Evolutionary conservation across 441 rosid genomes (phyloP), one percentile per base, ranked within the genome.

Genomic region (Euphorbia celastroides): DNA sequence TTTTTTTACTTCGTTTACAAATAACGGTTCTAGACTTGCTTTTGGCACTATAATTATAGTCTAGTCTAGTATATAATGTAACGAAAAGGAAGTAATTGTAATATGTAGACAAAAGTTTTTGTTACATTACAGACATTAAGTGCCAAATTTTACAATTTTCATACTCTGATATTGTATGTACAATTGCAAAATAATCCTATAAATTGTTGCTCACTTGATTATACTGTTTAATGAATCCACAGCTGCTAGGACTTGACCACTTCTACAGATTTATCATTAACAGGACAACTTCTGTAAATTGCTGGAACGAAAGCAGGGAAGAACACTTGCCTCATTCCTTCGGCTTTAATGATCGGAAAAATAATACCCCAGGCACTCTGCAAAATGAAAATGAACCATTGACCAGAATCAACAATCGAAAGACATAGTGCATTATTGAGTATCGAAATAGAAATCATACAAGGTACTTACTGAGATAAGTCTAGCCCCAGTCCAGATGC

Each of bases 321-420:
- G 74, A 92, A 88, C 98, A 92, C 87, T 69, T 92, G 98, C 67
- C 96, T 85, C 0, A 90, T 83, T 54, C 97, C 98, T 83, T 92
- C 98, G 0, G 98, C 96, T 57, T 70, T 84, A 42, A 92, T 88
- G 46, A 92, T 89, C 0, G 98, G 96, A 79, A 89, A 85, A 70
- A 92, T 90, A 16, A 92, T 92, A 71, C 93, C 96, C 2, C 96
- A 84, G 51, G 96, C 98, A 36, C 87, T 83, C 98, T 88, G 85
- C 51, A 60, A 27, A 34, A 34, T 9, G 38, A 34, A 34, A 34
- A 3, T 34, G n/a, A n/a, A 20, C 5, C 52, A 3, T 2, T 34
- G 38, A 34, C 9, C 4, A 34, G 38, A 9, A 34, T 34, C 38
- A 34, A 34, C 38, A 34, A 34, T 9, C 9, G 38, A 34, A 34